phyloP scores from a whole-genome alignment of 352 stramenopile genomes.

The Phytophthora cactorum region DNA sequence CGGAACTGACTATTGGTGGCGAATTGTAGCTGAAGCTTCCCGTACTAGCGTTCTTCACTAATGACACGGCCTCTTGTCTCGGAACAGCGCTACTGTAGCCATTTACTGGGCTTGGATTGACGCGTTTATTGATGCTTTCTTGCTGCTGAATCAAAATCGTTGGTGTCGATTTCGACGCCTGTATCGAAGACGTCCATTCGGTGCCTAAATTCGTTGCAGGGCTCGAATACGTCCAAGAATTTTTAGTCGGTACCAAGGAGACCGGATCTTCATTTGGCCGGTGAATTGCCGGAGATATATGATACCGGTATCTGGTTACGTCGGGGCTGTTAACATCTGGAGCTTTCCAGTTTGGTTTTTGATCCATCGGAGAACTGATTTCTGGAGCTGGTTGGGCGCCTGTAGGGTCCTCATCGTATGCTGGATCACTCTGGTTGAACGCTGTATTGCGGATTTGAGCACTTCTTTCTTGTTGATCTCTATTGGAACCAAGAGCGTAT shows the following conservation, averaged over 20 bases:
- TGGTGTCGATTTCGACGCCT: slow-evolving; percentile 26
- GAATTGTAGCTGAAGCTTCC: slow-evolving; percentile 16
- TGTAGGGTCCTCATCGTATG: not conserved
- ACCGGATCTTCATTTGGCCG: not conserved
- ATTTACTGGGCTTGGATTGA: not conserved
- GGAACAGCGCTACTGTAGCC: not conserved
- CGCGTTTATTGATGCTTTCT: slow-evolving; percentile 4
- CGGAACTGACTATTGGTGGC: not conserved
- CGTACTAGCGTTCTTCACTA: slow-evolving; percentile 16
- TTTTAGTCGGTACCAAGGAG: not conserved
- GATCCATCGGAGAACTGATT: not conserved
- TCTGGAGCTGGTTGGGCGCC: not conserved
- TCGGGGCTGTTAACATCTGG: too few relatives aligned
- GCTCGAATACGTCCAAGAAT: slow-evolving; percentile 9
- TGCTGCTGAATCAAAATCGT: slow-evolving; percentile 14
- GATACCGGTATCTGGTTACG: not conserved
- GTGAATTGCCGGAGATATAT: slow-evolving; percentile 12
- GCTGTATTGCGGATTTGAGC: slow-evolving; percentile 5
- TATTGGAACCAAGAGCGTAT: slow-evolving; percentile 39
- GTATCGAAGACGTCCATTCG: slow-evolving; percentile 17
- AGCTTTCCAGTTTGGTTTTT: slow-evolving; percentile 5
- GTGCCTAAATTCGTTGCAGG: slow-evolving; percentile 2
- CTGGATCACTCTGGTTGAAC: slow-evolving; percentile 6
- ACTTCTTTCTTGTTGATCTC: slow-evolving; percentile 4
- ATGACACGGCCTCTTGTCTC: slow-evolving; percentile 13